Base-by-base conservation (phyloP, 768 basidiomycete genomes). In the Tephrocybe sp. region DNA sequence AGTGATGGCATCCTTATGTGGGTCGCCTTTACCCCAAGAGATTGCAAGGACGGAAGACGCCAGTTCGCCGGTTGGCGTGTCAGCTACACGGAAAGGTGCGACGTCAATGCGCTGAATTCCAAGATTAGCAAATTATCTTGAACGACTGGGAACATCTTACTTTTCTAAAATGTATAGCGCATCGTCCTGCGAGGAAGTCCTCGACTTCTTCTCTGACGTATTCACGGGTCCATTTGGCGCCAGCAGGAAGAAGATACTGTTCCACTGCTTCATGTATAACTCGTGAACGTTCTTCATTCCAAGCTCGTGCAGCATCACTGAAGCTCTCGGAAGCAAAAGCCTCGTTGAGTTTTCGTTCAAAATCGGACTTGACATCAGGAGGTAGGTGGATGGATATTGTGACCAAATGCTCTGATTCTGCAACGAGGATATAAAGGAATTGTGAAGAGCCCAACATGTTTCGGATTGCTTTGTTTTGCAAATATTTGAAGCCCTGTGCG, bases 21-120 rank as follows among this genome's bases (percentile, higher is more conserved):
- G 91, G 60, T 97, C 94, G 33, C 97, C 97, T 69, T 90, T 87
- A 33, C 97, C 97, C 85, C 92, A 94, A 6, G 95, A 96, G 50
- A 96, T 68, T 3, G 95, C 91, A 36, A 99, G 77, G 17, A 98
- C 92, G 17, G 85, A 77, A 41, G 94, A 77, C 42, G 94, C 68
- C 35, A 79, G 72, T 62, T 91, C 82, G 11, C 90, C 93, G 46
- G 76, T 70, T 49, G 81, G 83, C 71, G 89, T 82, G 6, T 78
- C 77, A 0, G 74, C 68, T 4, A 80, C 79, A 20, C 69, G 64
- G 60, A 81, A 94, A 1, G 95, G 90, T 5, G 87, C 87, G 8
- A 88, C 83, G 62, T 95, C 87, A 58, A 93, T 78, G 46, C 91
- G 82, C 94, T 97, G 60, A 13, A 54, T 42, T 19, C 11, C 34